These are phyloP conservation scores for Trichoderma koningiopsis DNA, from an alignment of 2,329 filamentous ascomycete genomes.

Conservation along the genomic window DNA sequence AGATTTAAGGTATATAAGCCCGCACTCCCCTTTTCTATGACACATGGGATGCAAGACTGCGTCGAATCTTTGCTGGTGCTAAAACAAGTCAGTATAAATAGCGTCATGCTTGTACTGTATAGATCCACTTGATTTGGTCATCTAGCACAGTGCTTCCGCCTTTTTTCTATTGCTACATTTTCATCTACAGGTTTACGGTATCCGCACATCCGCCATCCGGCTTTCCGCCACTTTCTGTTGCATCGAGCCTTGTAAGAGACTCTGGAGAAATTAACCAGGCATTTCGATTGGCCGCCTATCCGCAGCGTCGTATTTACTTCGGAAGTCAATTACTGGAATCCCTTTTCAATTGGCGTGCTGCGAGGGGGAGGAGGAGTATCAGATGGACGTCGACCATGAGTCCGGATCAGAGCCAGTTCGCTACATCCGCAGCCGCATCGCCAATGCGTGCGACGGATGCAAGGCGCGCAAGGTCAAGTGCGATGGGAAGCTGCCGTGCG, in stretches of 20 bases:
- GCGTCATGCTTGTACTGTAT: neutral
- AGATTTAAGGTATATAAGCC: neutral
- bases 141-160: slow-evolving; percentile 25
- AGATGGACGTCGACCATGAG: slow-evolving; percentile 18
- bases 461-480: slow-evolving; percentile 60
- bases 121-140: neutral
- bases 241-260: neutral
- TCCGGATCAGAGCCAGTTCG: slow-evolving; percentile 12
- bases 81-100: neutral
- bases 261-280: neutral
- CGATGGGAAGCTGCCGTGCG: slow-evolving; percentile 55
- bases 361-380: neutral
- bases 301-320: slow-evolving; percentile 15
- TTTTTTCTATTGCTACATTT: neutral
- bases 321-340: neutral
- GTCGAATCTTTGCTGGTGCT: neutral
- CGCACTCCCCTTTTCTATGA: neutral
- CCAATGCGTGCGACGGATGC: slow-evolving; percentile 58
- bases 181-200: neutral
- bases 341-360: neutral
- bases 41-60: neutral
- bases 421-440: slow-evolving; percentile 48
- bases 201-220: slow-evolving; percentile 17
- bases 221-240: neutral
- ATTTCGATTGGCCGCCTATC: neutral